phyloP scores from a whole-genome alignment of 2,329 filamentous ascomycete genomes.

The Delphinella strobiligena region DNA sequence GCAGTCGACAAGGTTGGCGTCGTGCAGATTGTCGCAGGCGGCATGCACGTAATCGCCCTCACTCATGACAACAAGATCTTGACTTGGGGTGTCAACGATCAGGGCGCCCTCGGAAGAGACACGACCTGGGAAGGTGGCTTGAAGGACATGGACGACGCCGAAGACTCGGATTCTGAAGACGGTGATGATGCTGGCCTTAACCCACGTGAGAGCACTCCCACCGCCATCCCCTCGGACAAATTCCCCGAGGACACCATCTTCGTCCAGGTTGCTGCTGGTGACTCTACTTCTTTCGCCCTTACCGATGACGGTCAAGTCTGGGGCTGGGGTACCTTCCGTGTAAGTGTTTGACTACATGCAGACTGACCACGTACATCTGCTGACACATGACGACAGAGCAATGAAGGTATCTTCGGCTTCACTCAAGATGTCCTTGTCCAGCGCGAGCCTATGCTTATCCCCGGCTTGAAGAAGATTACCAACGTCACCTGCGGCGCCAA shows the following conservation, averaged over 20 bases:
- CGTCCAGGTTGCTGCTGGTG: slow-evolving; percentile 56
- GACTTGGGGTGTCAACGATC: slow-evolving; percentile 82
- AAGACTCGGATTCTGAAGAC: slow-evolving; percentile 42
- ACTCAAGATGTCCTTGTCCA: slow-evolving; percentile 42
- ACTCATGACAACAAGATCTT: slow-evolving; percentile 72
- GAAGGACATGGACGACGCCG: slow-evolving; percentile 43
- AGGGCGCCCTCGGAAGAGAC: slow-evolving; percentile 66
- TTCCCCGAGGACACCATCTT: slow-evolving; percentile 53
- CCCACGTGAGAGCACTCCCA: slow-evolving; percentile 58
- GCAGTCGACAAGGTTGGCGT: slow-evolving; percentile 47
- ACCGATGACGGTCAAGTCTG: slow-evolving; percentile 66
- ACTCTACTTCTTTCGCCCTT: slow-evolving; percentile 64
- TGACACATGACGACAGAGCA: slow-evolving; percentile 32
- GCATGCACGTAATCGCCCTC: slow-evolving; percentile 69
- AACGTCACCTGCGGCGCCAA: slow-evolving; percentile 56
- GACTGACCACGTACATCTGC: neutral
- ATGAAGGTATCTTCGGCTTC: slow-evolving; percentile 56
- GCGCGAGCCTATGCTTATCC: slow-evolving; percentile 41
- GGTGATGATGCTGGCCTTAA: slow-evolving; percentile 55
- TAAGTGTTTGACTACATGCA: slow-evolving; percentile 24
- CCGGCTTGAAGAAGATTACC: slow-evolving; percentile 53
- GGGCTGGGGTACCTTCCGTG: slow-evolving; percentile 73
- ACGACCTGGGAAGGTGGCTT: slow-evolving; percentile 56
- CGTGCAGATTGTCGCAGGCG: slow-evolving; percentile 65
- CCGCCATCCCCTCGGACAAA: slow-evolving; percentile 39